Evolutionary conservation across 805 yeast genomes (phyloP), one percentile per base, ranked within the genome.

Genomic region (Candida insectalens): DNA sequence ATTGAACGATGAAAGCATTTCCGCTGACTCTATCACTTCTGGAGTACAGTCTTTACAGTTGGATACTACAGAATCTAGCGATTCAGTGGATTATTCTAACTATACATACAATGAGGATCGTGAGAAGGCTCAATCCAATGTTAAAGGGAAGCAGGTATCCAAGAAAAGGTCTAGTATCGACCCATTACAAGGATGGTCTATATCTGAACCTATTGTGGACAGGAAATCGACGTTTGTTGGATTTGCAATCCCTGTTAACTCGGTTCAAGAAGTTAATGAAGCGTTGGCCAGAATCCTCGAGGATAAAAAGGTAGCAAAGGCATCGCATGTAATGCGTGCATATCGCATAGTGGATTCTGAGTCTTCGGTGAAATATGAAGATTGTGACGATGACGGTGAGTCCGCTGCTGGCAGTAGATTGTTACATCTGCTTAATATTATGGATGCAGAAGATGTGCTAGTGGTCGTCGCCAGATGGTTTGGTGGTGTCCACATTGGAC

Each of bases 301-400:
- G 14, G 95, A 88, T 47, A 68, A 73, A 25, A 80, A 74, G 52
- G 65, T 92, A 12, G 54, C 75, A 6, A 67, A 69, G 40, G 78
- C 96, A 0, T 53, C 69, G 1, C 97, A 89, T 55, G 78, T 79
- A 40, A 92, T 92, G 77, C 71, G 76, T 12, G 92, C 95, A 0
- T 88, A 89, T 80, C 62, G 97, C 41, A 79, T 92, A 3, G 65
- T 65, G 36, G 53, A 67, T n/a, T 54, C 50, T 1, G 59, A 50
- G 1, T 62, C 65, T 14, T 83, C 77, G 0, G 69, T 74, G 0
- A 64, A 69, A 25, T 69, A 66, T 31, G 92, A 83, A 46, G 96
- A 92, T 46, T 87, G 83, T 46, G 96, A 92, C 50, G 97, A 92
- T 53, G 98, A 89, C 51, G 98, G 98, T 3, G 98, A 92, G 51